Base-by-base conservation (phyloP, 2,329 filamentous ascomycete genomes). In the Fusarium sp. region DNA sequence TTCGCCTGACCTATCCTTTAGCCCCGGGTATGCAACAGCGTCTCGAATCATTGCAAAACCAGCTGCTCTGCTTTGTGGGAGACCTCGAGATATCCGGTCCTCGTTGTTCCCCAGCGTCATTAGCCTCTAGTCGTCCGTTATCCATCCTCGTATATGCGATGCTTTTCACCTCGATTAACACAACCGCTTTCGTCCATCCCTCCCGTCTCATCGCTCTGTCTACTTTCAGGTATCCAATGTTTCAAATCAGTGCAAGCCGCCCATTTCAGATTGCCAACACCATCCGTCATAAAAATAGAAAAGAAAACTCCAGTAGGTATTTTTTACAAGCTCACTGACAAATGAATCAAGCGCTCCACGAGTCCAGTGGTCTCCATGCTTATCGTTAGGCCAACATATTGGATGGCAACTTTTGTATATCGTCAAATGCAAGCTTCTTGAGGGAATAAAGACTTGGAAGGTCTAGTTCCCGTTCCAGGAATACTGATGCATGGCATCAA, bases 401-500 rank as follows among this genome's bases (percentile, higher is more conserved):
- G 64, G 58, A 37, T 59, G 56, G 49, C 47, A 63, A 53, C 67
- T 62, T 62, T 70, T 68, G 46, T 68, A 49, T 65, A 67, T 72
- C 63, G 49, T 72, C 64, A 53, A 65, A 65, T 64, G 56, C 47
- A 54, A 68, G 59, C 58, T 68, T 68, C 54, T 52, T 20, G 37
- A 40, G 41, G 49, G 15, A 46, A 57, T 37, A 35, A n/a, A 37
- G 44, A 54, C 49, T 48, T 52, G 35, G 26, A 65, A 41, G 8
- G 56, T 52, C 67, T 76, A 86, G 56, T 82, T 84, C 51, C 82
- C 78, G 67, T 83, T 86, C 86, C 86, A 88, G 32, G 85, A 86
- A 74, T 88, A 88, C 73, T 87, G 83, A 73, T 82, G 83, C 75
- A 87, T 79, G 48, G 78, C 79, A 55, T 83, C 82, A 59, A 84